Evolutionary conservation across 2,329 filamentous ascomycete genomes (phyloP), one percentile per base, ranked within the genome.

Genomic region (Fusarium sp.): DNA sequence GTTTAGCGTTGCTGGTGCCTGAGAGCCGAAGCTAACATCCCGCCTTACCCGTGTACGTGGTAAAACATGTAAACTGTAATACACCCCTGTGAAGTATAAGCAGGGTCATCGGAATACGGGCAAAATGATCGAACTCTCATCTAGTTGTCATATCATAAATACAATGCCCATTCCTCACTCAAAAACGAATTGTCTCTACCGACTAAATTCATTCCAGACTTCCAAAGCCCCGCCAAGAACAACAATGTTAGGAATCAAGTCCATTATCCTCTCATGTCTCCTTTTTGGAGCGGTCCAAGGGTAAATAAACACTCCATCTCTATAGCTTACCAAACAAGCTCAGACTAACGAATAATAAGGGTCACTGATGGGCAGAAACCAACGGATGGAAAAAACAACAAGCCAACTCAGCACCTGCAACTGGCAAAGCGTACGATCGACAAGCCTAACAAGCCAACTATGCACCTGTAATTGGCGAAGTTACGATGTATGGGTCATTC

Each of bases 161-260:
- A 17, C 4, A 25, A 4, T 15, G 0, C 13, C 5, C 7, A 15
- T 3, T 11, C 6, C 22, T 15, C 9, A 7, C 9, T 8, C 3
- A 9, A n/a, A 14, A 22, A 22, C 12, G 3, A 22, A 6, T 18
- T 3, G 4, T 18, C 5, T 49, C 0, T 22, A 22, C 17, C 7
- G 15, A n/a, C 13, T 2, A 4, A 20, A 27, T 0, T 3, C 17
- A 27, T 20, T 6, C 15, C 8, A 5, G 25, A 25, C 5, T 13
- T 1, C 2, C 2, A 27, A 36, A 36, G 4, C 2, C 18, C 1
- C 3, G 12, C 0, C 13, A 12, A 38, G 13, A 27, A 12, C 6
- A 27, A 27, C 3, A 27, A 52, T 52, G 49, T n/a, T 38, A 11
- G 18, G 14, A 8, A 38, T n/a, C 33, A 52, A 27, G 33, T 27